Percentiles rank a stretch among this genome's conserved stretches.
Conservation (phyloP, 352 stramenopile genomes). For the Globisporangium acanthophoron region DNA sequence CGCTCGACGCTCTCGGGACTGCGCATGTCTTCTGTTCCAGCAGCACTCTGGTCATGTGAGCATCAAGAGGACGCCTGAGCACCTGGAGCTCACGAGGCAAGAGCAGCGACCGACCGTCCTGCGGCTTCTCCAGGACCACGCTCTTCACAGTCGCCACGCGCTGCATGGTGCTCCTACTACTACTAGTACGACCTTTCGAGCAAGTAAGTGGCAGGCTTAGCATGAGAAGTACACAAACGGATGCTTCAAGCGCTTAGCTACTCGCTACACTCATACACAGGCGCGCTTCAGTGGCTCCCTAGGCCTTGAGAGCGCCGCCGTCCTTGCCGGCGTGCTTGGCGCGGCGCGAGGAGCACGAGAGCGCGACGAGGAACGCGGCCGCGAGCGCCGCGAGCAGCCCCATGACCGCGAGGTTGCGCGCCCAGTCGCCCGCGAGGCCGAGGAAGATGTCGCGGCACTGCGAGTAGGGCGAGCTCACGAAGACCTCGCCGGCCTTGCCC, state of each 20-base stretch:
- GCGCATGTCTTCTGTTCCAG: slow-evolving; percentile 13
- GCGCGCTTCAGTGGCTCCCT: neutral
- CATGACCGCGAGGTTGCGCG: slow-evolving; percentile 40
- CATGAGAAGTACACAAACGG: neutral
- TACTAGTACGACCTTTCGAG: no score
- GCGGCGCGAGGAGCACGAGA: slow-evolving; percentile 63
- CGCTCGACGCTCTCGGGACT: slow-evolving; percentile 42
- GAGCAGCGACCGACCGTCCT: slow-evolving; percentile 1
- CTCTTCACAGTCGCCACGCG: slow-evolving; percentile 23
- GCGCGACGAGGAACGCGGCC: slow-evolving; percentile 40
- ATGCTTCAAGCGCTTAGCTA: no score
- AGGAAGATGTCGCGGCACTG: slow-evolving; percentile 69
- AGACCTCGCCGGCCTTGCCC: slow-evolving; percentile 36
- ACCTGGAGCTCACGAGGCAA: neutral
- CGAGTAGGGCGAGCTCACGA: slow-evolving; percentile 64
- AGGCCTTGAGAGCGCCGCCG: slow-evolving; percentile 2
- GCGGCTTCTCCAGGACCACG: slow-evolving; percentile 17
- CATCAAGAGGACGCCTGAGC: neutral
- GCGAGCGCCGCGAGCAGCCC: slow-evolving; percentile 44
- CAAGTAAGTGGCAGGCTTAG: no score
- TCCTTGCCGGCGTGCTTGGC: slow-evolving; percentile 12
- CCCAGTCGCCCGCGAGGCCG: slow-evolving; percentile 60
- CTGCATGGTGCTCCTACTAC: slow-evolving; percentile 18
- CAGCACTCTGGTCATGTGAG: neutral
- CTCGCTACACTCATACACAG: neutral